Percentiles rank a stretch among this genome's conserved stretches.
Conservation (phyloP, 805 yeast genomes). For the Millerago galiae region DNA sequence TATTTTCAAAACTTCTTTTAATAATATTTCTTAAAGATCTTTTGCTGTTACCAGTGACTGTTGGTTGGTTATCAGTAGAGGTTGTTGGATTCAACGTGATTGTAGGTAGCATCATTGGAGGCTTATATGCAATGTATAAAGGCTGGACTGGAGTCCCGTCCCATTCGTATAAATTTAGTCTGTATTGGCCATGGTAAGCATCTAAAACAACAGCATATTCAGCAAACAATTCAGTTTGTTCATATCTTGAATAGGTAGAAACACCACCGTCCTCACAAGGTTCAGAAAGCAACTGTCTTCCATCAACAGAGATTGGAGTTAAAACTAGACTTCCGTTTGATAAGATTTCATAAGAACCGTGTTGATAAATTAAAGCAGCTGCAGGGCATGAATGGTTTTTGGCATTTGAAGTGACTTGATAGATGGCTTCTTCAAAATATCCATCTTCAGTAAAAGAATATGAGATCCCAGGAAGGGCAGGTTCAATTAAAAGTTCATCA, state of each 20-base stretch:
- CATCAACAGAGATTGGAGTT: conserved; percentile 79
- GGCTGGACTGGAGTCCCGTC: conserved; percentile 84
- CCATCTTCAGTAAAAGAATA: conserved; percentile 94
- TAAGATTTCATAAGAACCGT: conserved; percentile 67
- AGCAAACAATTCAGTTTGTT: conserved; percentile 55
- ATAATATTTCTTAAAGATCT: conserved; percentile 38
- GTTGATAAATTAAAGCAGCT: conserved; percentile 82
- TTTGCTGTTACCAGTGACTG: conserved; percentile 28
- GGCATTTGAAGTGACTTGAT: conserved; percentile 69
- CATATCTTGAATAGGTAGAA: conserved; percentile 66
- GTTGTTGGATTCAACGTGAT: conserved; percentile 81
- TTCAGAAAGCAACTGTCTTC: conserved; percentile 81
- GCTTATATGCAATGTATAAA: conserved; percentile 82
- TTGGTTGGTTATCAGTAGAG: conserved; percentile 17
- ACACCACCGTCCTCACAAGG: conserved; percentile 69
- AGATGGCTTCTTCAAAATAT: conserved; percentile 81
- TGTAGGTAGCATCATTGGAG: conserved; percentile 96
- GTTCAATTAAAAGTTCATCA: conserved; percentile 90
- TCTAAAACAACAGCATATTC: conserved; percentile 58
- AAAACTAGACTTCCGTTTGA: conserved; percentile 63
- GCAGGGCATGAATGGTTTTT: conserved; percentile 73
- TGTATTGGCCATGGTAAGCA: conserved; percentile 77
- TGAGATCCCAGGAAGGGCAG: conserved; percentile 90
- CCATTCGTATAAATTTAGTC: conserved; percentile 64
- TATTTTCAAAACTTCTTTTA: conserved; percentile 73